phyloP scores from a whole-genome alignment of 2,329 filamentous ascomycete species.

The Beauveria medogensis region DNA sequence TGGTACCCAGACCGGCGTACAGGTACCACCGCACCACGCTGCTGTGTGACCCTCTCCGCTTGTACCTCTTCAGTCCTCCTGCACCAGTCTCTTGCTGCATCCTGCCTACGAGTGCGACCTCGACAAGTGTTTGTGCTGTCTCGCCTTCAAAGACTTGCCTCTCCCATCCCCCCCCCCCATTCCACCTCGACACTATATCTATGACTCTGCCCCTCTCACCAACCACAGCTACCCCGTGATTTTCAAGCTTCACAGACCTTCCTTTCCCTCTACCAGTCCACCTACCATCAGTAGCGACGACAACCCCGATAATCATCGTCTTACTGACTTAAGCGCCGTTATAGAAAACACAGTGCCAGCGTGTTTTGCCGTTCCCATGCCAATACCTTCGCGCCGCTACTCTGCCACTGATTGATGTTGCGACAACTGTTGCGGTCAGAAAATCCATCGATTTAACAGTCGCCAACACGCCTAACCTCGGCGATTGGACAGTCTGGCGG shows the following conservation, averaged over 20 bases:
- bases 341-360: not conserved
- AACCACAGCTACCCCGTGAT: not conserved
- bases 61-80: not conserved
- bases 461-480: not conserved
- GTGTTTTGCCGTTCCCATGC: not conserved
- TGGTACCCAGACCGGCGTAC: slow-evolving; percentile 1
- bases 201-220: not conserved
- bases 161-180: slow-evolving; percentile 7
- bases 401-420: not conserved
- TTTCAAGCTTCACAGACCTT: not conserved
- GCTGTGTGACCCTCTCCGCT: slow-evolving; percentile 1
- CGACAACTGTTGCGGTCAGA: not conserved
- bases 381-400: not conserved
- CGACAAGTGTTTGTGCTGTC: slow-evolving; percentile 3
- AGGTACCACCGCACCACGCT: slow-evolving; percentile 1
- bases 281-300: not conserved
- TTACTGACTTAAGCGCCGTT: not conserved
- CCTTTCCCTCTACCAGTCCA: not conserved
- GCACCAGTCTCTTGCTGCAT: slow-evolving; percentile 1
- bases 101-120: slow-evolving; percentile 3
- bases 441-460: not conserved
- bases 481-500: not conserved
- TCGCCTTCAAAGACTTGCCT: slow-evolving; percentile 5
- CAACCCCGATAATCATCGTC: not conserved
- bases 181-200: slow-evolving; percentile 2